phyloP scores from a whole-genome alignment of 2,329 filamentous ascomycete species.

The Metarhizium rileyi region DNA sequence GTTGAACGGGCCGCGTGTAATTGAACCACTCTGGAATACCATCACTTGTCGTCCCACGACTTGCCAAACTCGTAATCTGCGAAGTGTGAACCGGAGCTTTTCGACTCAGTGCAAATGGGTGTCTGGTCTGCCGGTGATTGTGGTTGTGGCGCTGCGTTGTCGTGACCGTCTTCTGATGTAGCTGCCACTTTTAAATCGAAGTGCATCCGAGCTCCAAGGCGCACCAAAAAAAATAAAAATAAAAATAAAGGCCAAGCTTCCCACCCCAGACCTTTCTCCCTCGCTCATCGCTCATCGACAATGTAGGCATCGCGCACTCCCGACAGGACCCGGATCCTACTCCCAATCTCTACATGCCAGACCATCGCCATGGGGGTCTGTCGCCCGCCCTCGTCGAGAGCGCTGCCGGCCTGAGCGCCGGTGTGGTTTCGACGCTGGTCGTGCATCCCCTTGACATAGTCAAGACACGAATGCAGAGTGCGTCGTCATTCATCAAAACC shows the following conservation, averaged over 20 bases:
- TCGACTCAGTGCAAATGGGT: too few species aligned
- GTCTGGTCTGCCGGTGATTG: too few species aligned
- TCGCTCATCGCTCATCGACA: not conserved
- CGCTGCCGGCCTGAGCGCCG: slow-evolving; percentile 81
- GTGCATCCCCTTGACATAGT: slow-evolving; percentile 92
- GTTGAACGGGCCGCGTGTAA: not conserved
- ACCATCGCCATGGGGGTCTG: slow-evolving; percentile 45
- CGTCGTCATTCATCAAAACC: too few species aligned
- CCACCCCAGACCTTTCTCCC: not conserved
- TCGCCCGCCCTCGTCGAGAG: slow-evolving; percentile 77
- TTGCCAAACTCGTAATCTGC: not conserved
- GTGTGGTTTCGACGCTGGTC: slow-evolving; percentile 73
- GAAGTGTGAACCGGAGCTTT: not conserved
- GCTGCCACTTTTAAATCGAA: not conserved
- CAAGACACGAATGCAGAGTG: slow-evolving; percentile 91
- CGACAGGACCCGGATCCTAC: not conserved
- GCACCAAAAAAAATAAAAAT: slow-evolving; percentile 4
- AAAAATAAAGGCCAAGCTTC: too few species aligned
- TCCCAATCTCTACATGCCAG: slow-evolving; percentile 32
- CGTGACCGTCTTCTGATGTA: slow-evolving; percentile 1
- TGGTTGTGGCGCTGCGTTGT: not conserved
- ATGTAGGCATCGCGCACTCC: slow-evolving; percentile 15
- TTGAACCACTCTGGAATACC: not conserved
- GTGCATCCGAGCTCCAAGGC: slow-evolving; percentile 1
- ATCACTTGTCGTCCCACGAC: not conserved